Percentiles rank a stretch among this genome's conserved stretches.
These are phyloP conservation scores for Fomitopsis palustris DNA, from an alignment of 1,284 basidiomycete species.

Conservation along the genomic window DNA sequence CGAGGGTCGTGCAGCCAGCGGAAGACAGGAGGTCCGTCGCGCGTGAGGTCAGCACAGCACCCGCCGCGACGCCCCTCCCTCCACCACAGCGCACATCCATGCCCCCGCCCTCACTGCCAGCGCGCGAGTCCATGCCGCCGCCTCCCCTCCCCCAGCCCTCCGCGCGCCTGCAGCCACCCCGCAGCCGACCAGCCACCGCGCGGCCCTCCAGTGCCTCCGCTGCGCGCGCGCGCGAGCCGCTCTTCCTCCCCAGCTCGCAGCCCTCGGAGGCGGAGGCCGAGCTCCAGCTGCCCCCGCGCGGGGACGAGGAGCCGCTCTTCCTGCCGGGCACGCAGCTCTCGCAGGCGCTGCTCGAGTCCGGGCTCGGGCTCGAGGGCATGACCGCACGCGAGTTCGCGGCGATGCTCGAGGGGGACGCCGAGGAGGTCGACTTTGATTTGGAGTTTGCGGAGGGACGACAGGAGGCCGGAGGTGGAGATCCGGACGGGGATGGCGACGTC, in stretches of 20 bases:
- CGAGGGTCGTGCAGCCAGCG: constrained; percentile 57
- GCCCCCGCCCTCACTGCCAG: constrained; percentile 26
- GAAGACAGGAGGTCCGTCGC: constrained; percentile 33
- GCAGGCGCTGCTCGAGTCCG: constrained; percentile 48
- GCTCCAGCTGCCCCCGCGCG: background rate
- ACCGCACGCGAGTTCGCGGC: constrained; percentile 54
- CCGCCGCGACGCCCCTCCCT: background rate
- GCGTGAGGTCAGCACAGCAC: constrained; percentile 12
- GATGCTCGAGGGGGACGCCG: constrained; percentile 64
- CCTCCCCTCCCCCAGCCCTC: constrained; percentile 14
- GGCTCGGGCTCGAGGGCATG: constrained; percentile 65
- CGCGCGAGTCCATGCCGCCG: constrained; percentile 13
- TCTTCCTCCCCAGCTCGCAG: constrained; percentile 64
- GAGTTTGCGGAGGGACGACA: constrained; percentile 11
- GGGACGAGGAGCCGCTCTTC: constrained; percentile 52
- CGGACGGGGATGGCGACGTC: constrained; percentile 28
- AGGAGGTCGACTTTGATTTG: constrained; percentile 47
- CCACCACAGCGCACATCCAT: constrained; percentile 15
- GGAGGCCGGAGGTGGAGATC: constrained; percentile 31
- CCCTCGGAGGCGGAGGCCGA: constrained; percentile 4
- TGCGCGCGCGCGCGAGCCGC: constrained; percentile 37
- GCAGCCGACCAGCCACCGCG: constrained; percentile 3
- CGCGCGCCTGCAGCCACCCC: constrained; percentile 12
- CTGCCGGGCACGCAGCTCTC: constrained; percentile 57
- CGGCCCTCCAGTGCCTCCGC: background rate